A percentile compares a stretch with the other conserved stretches of the same genome.
phyloP scores from a whole-genome alignment of 2,329 filamentous ascomycete species.

The Paraconiothyrium brasiliense region DNA sequence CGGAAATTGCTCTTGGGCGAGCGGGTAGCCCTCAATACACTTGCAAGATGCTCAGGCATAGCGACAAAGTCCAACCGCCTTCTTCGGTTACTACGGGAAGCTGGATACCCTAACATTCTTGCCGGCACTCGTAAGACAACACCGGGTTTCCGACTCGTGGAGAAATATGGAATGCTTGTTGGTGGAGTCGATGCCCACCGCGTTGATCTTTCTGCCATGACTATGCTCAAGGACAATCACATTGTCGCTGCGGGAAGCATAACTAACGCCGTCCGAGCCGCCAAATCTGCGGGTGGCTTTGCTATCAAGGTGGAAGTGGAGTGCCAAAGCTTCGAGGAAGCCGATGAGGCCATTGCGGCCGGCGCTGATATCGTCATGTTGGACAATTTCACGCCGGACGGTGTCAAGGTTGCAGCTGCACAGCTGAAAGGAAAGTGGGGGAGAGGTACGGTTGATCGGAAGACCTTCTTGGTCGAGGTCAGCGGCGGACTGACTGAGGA shows the following conservation, averaged over 20 bases:
- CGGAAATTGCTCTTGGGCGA: constrained; percentile 89
- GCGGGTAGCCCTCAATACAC: constrained; percentile 87
- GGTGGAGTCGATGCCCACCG: constrained; percentile 92
- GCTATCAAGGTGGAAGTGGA: constrained; percentile 96
- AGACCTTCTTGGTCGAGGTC: constrained; percentile 83
- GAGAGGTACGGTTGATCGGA: constrained; percentile 65
- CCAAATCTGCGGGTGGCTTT: constrained; percentile 86
- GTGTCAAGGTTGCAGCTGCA: constrained; percentile 76
- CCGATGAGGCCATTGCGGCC: constrained; percentile 87
- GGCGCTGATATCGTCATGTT: constrained; percentile 97
- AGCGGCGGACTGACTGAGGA: constrained; percentile 87
- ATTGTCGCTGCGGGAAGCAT: constrained; percentile 90
- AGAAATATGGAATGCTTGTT: constrained; percentile 97
- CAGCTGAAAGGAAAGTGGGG: constrained; percentile 83
- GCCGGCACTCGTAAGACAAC: constrained; percentile 97
- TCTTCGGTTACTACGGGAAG: constrained; percentile 61
- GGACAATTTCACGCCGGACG: constrained; percentile 89
- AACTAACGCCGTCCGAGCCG: constrained; percentile 82
- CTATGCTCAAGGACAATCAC: constrained; percentile 99
- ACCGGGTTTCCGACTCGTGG: constrained; percentile 91
- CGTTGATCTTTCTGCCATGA: constrained; percentile 89
- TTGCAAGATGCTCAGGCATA: constrained; percentile 90
- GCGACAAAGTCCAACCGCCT: constrained; percentile 70
- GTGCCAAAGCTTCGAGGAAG: constrained; percentile 86
- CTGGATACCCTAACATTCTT: constrained; percentile 83